phyloP scores from a whole-genome alignment of 1,139 yeast genomes.

The Meyerozyma sp. region DNA sequence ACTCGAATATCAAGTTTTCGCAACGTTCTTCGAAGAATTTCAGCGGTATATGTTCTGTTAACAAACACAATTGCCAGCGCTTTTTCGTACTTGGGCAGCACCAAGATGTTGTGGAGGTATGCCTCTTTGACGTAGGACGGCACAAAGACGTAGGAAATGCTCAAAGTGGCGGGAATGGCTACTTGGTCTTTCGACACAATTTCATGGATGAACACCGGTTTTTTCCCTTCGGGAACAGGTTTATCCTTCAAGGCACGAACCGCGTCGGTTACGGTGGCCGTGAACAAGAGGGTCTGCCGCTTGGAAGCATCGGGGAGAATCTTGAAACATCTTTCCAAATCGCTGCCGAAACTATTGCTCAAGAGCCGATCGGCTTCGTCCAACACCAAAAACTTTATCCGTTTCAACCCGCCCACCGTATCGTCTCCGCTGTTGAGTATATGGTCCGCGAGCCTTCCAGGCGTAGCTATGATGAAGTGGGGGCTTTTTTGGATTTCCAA shows the following conservation, averaged over 20 bases:
- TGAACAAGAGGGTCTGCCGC: constrained; percentile 84
- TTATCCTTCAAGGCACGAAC: constrained; percentile 75
- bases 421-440: constrained; percentile 86
- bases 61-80: constrained; percentile 83
- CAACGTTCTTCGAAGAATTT: constrained; percentile 70
- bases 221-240: constrained; percentile 56
- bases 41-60: constrained; percentile 87
- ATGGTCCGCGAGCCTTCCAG: constrained; percentile 95
- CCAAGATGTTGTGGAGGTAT: constrained; percentile 64
- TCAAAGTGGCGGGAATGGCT: constrained; percentile 74
- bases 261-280: constrained; percentile 95
- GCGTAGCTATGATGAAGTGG: constrained; percentile 94
- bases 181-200: constrained; percentile 66
- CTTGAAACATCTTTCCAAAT: constrained; percentile 65
- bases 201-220: constrained; percentile 73
- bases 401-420: constrained; percentile 68
- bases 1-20: constrained; percentile 71
- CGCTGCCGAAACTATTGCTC: constrained; percentile 78
- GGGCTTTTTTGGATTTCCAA: constrained; percentile 77
- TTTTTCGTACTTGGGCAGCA: constrained; percentile 56
- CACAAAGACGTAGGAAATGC: constrained; percentile 48
- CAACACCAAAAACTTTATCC: constrained; percentile 75
- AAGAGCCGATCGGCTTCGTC: constrained; percentile 96
- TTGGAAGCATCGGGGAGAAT: constrained; percentile 64
- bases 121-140: constrained; percentile 93